Evolutionary conservation across 169 alveolate species (phyloP), one percentile per base, ranked within the genome.

Genomic region (Cryptosporidium baileyi): DNA sequence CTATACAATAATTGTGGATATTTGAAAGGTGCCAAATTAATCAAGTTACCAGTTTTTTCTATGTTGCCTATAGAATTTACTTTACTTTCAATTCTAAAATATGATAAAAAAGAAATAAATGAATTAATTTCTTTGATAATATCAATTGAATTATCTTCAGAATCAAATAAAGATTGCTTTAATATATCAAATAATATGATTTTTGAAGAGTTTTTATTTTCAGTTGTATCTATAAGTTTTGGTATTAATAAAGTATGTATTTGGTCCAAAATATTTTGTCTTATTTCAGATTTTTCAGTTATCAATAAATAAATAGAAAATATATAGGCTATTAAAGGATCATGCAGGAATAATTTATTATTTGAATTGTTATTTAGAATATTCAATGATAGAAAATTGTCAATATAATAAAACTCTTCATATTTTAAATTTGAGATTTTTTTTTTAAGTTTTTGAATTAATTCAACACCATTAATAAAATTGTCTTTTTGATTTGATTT

Each of bases 91-190:
- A 57, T 30, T 17, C 15, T 74, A 19, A 36, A 54, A 38, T 24
- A 38, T 22, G 85, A 74, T 15, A 74, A 40, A 54, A 74, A 74
- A 32, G 85, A 74, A 54, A 74, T 74, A 22, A 74, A 74, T 24
- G 85, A 74, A 54, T 74, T 74, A 1, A 74, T 47, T 22, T 51
- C 85, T 40, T 74, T 74, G 22, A 74, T 54, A 17, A 26, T 51
- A 1, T 41, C 60, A 6, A 24, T 45, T 40, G 85, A 52, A 13
- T 54, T 36, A 1, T 61, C 80, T 17, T 61, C 34, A 15, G 11
- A 17, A 32, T 36, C 54, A 45, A 74, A 74, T 36, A 51, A 32
- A 17, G 85, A 26, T 3, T 74, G 85, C 1, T 65, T 65, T 24
- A 74, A 54, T 19, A 54, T 74, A 57, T 74, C 74, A 74, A 74